Evolutionary conservation across 352 stramenopile genomes (phyloP).

Genomic region (Phytophthora cajani): DNA sequence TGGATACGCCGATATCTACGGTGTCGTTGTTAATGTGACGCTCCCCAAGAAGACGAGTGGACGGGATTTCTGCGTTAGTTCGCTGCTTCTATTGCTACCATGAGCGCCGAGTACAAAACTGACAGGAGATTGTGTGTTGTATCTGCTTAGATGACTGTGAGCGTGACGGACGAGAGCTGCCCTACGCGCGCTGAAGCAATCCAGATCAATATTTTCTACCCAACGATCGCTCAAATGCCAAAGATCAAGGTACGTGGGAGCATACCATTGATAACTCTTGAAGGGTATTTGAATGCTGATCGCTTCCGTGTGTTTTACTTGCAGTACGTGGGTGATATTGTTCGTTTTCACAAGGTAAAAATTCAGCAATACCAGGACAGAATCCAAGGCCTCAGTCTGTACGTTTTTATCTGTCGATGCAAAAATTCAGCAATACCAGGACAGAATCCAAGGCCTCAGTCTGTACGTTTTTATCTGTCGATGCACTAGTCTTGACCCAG

Average conservation of each 20-base stretch:
- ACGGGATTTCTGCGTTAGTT: conserved; percentile 71
- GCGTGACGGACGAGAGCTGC: conserved; percentile 70
- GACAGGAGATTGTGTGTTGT: background rate
- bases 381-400: conserved; percentile 67
- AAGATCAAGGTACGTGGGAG: conserved; percentile 53
- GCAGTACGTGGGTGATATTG: conserved; percentile 76
- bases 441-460: conserved; percentile 62
- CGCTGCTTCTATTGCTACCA: background rate
- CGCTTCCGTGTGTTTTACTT: conserved; percentile 3
- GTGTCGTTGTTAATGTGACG: conserved; percentile 76
- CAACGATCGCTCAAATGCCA: conserved; percentile 63
- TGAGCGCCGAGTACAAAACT: background rate
- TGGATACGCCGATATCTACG: conserved; percentile 69
- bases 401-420: conserved; percentile 14
- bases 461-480: conserved; percentile 38
- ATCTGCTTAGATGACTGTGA: conserved; percentile 68
- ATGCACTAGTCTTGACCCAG: background rate
- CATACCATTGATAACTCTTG: background rate
- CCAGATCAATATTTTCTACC: conserved; percentile 73
- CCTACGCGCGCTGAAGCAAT: conserved; percentile 59
- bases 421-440: conserved; percentile 68
- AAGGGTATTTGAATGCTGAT: background rate
- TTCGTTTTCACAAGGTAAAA: conserved; percentile 80
- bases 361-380: conserved; percentile 69
- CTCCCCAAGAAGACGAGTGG: conserved; percentile 70